Conservation (phyloP, 2,329 filamentous ascomycete genomes). For the Rhinocladiella similis region DNA sequence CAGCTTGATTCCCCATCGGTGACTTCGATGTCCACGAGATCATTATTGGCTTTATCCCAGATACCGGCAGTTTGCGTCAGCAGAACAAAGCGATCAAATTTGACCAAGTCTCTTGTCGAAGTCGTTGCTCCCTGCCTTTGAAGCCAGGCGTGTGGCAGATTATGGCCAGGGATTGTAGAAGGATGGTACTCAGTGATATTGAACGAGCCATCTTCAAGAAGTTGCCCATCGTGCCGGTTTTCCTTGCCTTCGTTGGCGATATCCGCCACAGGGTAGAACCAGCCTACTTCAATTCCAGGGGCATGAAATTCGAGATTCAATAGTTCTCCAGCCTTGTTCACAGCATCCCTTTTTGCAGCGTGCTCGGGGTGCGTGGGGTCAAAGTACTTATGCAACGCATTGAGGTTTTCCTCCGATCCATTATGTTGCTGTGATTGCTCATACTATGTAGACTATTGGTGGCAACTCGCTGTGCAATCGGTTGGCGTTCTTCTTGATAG, state of each 20-base stretch:
- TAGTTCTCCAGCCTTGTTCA: conserved; percentile 29
- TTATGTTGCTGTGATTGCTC: conserved; percentile 30
- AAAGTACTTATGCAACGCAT: conserved; percentile 31
- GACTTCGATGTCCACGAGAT: not conserved
- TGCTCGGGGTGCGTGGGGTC: conserved; percentile 27
- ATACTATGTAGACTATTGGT: conserved; percentile 34
- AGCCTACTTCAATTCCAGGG: conserved; percentile 36
- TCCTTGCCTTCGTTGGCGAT: conserved; percentile 24
- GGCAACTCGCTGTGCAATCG: conserved; percentile 33
- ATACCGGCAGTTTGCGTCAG: conserved; percentile 14
- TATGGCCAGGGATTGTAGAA: conserved; percentile 35
- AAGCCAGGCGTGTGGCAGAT: conserved; percentile 36
- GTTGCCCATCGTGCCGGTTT: conserved; percentile 29
- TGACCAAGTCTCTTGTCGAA: conserved; percentile 31
- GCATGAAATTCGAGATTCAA: conserved; percentile 38
- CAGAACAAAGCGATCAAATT: conserved; percentile 25
- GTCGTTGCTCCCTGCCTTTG: conserved; percentile 14
- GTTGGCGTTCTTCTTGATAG: conserved; percentile 36
- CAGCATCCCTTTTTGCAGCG: conserved; percentile 26
- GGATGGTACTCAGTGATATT: conserved; percentile 26
- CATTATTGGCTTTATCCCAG: not conserved
- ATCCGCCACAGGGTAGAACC: conserved; percentile 36
- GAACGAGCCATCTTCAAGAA: conserved; percentile 23
- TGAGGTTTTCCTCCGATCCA: conserved; percentile 34
- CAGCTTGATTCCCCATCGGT: not conserved